Conservation (phyloP, 768 basidiomycete species). For the Mycena belliarum region DNA sequence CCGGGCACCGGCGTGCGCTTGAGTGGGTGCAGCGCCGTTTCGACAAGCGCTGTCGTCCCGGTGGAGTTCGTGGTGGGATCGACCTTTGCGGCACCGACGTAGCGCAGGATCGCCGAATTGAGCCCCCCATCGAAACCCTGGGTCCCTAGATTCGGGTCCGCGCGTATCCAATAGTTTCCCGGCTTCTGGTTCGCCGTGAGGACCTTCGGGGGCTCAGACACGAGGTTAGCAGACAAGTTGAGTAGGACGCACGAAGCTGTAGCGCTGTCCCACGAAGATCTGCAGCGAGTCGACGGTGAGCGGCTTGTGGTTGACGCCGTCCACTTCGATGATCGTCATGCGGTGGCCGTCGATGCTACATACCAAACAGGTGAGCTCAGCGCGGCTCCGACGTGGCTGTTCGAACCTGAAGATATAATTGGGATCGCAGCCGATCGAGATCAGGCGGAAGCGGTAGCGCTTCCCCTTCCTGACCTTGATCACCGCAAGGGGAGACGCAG, state of each 20-base stretch:
- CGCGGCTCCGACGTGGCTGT: too few relatives aligned
- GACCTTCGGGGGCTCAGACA: too few relatives aligned
- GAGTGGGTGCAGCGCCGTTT: constrained; percentile 25
- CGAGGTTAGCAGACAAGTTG: too few relatives aligned
- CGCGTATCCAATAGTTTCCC: constrained; percentile 18
- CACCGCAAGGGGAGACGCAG: background rate
- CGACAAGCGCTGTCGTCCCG: background rate
- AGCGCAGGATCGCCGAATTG: constrained; percentile 19
- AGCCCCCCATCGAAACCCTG: too few relatives aligned
- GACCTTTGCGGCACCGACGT: background rate
- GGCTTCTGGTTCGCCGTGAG: background rate
- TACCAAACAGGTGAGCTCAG: constrained; percentile 32
- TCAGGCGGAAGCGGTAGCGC: constrained; percentile 1
- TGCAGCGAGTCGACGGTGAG: constrained; percentile 34
- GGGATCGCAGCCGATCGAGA: background rate
- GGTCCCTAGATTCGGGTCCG: too few relatives aligned
- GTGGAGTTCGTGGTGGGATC: background rate
- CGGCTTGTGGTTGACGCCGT: constrained; percentile 34
- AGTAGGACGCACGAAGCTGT: constrained; percentile 46
- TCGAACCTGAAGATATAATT: background rate
- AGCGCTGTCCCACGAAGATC: constrained; percentile 38
- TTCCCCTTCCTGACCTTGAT: background rate
- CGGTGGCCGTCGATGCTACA: constrained; percentile 36
- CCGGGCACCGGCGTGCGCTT: constrained; percentile 30
- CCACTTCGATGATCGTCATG: constrained; percentile 41